Evolutionary conservation across 352 stramenopile genomes (phyloP).

Genomic region (Globisporangium orthogonon): DNA sequence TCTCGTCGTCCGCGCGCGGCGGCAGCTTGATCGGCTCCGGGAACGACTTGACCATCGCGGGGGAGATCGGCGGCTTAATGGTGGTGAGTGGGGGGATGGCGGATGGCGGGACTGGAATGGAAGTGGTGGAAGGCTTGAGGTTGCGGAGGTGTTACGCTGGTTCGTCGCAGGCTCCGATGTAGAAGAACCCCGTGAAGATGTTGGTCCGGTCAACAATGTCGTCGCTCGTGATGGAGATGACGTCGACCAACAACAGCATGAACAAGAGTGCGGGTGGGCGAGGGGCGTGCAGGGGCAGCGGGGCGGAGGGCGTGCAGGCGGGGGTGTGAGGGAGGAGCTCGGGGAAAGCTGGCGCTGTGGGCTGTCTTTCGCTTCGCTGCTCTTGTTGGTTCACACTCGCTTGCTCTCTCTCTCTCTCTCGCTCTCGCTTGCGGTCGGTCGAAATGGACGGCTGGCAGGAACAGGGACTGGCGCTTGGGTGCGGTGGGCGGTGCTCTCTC

Average conservation of each 20-base stretch:
- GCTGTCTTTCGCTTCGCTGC: conserved; percentile 15
- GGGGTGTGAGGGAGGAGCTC: background rate
- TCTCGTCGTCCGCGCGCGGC: conserved; percentile 48
- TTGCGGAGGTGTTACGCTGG: conserved; percentile 63
- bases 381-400: conserved; percentile 5
- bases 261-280: conserved; percentile 29
- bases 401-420: conserved; percentile 8
- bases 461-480: too few relatives aligned
- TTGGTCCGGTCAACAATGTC: conserved; percentile 85
- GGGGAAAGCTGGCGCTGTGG: conserved; percentile 5
- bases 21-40: conserved; percentile 64
- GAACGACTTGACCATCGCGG: conserved; percentile 46
- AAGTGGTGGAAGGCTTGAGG: background rate
- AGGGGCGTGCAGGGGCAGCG: background rate
- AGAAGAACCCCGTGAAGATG: conserved; percentile 89
- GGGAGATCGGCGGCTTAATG: conserved; percentile 7
- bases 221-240: conserved; percentile 64
- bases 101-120: background rate
- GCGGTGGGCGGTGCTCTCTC: too few relatives aligned
- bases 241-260: conserved; percentile 76
- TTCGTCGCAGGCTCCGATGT: conserved; percentile 88
- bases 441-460: too few relatives aligned
- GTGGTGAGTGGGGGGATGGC: background rate
- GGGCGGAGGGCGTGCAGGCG: conserved; percentile 1
- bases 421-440: too few relatives aligned